phyloP scores from a whole-genome alignment of 257 asterid species.

The Dorcoceras hygrometricum region DNA sequence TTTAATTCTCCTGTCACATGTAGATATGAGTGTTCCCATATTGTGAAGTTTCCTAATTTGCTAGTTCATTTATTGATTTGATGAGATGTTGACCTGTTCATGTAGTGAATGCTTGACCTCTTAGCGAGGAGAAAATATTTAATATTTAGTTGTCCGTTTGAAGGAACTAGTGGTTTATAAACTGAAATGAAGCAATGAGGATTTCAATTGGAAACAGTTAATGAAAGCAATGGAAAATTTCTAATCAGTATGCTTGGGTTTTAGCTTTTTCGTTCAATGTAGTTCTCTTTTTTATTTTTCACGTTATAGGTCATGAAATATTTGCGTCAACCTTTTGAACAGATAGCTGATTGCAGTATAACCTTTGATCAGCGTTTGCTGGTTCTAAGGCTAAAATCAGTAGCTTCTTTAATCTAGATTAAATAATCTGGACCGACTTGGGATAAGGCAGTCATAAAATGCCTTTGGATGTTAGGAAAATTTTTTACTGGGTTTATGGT shows the following conservation, averaged over 20 bases:
- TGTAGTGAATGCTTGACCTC: neutral
- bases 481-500: neutral
- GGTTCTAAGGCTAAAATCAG: neutral
- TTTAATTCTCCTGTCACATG: slow-evolving; percentile 18
- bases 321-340: neutral
- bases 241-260: neutral
- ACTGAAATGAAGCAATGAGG: neutral
- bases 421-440: neutral
- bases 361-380: neutral
- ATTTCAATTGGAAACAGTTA: neutral
- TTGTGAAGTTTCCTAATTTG: neutral
- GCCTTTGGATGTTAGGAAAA: neutral
- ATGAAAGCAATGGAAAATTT: neutral
- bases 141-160: neutral
- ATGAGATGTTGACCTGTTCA: slow-evolving; percentile 3
- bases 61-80: neutral
- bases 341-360: neutral
- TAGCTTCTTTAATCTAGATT: neutral
- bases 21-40: slow-evolving; percentile 16
- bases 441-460: neutral
- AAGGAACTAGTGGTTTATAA: neutral
- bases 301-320: neutral
- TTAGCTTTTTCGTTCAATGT: neutral
- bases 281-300: neutral
- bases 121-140: slow-evolving; percentile 3